phyloP scores from a whole-genome alignment of 768 basidiomycete genomes.

The Podaxis carcinomalis region DNA sequence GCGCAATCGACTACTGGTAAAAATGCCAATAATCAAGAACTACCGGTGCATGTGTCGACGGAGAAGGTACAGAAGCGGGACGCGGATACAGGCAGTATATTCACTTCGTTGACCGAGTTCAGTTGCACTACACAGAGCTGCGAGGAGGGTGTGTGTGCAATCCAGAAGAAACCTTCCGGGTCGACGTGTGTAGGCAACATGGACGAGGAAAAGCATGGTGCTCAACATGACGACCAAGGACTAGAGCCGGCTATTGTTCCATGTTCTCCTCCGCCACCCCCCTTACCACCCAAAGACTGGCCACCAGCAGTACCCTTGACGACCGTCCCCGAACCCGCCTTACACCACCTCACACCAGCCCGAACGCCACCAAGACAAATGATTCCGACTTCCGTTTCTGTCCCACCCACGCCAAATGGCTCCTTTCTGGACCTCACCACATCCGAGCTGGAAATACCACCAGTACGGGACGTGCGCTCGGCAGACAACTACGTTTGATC shows the following conservation, averaged over 20 bases:
- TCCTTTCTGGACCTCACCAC: constrained; percentile 23
- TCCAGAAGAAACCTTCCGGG: not conserved
- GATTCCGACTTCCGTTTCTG: constrained; percentile 14
- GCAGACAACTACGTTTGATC: not conserved
- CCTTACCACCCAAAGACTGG: not conserved
- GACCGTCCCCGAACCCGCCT: not conserved
- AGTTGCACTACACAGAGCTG: not conserved
- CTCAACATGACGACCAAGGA: not conserved
- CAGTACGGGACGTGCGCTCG: not conserved
- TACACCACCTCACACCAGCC: not conserved
- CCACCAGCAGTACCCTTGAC: not conserved
- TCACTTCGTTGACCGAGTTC: constrained; percentile 21
- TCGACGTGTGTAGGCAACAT: not conserved
- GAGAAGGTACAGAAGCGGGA: constrained; percentile 26
- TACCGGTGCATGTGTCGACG: constrained; percentile 22
- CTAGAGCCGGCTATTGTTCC: not conserved
- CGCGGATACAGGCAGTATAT: constrained; percentile 9
- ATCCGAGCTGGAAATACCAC: constrained; percentile 1
- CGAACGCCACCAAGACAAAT: constrained; percentile 1
- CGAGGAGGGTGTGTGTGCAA: not conserved
- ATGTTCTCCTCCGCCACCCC: not conserved
- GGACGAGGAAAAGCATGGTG: not conserved
- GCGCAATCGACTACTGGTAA: not conserved
- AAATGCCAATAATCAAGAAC: not conserved
- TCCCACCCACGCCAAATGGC: constrained; percentile 15